Evolutionary conservation across 495 filamentous ascomycete genomes (phyloP).

Genomic region (Staphylotrichum longicolle): DNA sequence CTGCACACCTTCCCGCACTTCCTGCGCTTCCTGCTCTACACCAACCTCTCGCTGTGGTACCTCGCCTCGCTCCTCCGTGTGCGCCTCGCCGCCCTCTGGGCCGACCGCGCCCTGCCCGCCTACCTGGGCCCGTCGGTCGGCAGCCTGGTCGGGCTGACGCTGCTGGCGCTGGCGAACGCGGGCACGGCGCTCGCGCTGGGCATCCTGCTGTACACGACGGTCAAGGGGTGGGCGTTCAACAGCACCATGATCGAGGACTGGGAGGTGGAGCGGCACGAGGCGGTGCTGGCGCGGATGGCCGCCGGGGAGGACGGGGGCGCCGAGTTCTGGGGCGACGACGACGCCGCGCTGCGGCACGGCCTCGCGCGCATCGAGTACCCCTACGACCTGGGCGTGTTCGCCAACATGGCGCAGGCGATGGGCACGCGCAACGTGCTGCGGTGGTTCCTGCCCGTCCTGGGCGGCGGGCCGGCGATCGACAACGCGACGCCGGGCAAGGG

Average conservation of each 20-base stretch:
- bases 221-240: slow-evolving; percentile 45
- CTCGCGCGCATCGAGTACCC: slow-evolving; percentile 85
- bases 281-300: slow-evolving; percentile 61
- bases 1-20: slow-evolving; percentile 88
- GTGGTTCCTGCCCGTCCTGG: slow-evolving; percentile 49
- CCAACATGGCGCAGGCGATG: slow-evolving; percentile 82
- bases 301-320: slow-evolving; percentile 44
- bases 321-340: slow-evolving; percentile 39
- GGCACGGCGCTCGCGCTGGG: slow-evolving; percentile 63
- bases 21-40: slow-evolving; percentile 80
- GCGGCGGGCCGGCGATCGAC: slow-evolving; percentile 38
- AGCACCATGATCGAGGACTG: slow-evolving; percentile 86
- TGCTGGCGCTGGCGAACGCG: slow-evolving; percentile 59
- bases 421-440: slow-evolving; percentile 83
- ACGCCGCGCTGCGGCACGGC: slow-evolving; percentile 44
- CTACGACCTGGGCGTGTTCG: slow-evolving; percentile 86
- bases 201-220: slow-evolving; percentile 57
- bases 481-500: slow-evolving; percentile 19
- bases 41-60: slow-evolving; percentile 63
- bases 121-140: slow-evolving; percentile 72
- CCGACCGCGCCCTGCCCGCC: slow-evolving; percentile 64
- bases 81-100: slow-evolving; percentile 63
- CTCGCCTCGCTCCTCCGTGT: slow-evolving; percentile 58
- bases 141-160: slow-evolving; percentile 64
- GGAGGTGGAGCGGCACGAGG: slow-evolving; percentile 87